A percentile compares a stretch with the other conserved stretches of the same genome.
phyloP scores from a whole-genome alignment of 805 yeast genomes.

The Hanseniaspora nectarophila region DNA sequence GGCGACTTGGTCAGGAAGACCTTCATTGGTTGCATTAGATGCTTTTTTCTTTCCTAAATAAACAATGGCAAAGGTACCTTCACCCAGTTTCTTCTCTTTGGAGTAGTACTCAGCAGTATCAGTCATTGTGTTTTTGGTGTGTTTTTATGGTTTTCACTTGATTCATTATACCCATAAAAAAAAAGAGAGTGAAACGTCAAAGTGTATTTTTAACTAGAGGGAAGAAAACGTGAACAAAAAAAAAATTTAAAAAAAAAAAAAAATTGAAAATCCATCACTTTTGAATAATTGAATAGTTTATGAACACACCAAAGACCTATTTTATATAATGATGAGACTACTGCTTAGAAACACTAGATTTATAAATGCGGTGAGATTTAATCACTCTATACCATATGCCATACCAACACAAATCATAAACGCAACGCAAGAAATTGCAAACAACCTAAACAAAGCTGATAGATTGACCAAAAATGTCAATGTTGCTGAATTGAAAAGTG shows the following conservation, averaged over 20 bases:
- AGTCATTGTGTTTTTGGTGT: background rate
- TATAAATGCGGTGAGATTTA: background rate
- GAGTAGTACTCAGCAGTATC: background rate
- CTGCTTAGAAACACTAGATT: background rate
- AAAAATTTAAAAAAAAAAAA: too few species aligned
- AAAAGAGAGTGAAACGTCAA: too few species aligned
- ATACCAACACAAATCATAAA: background rate
- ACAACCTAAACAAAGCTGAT: background rate
- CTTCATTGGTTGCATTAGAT: slow-evolving; percentile 27
- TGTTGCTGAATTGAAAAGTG: background rate
- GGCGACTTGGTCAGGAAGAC: slow-evolving; percentile 51
- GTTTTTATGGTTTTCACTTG: too few species aligned
- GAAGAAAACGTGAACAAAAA: background rate
- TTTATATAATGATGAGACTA: background rate
- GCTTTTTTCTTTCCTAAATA: slow-evolving; percentile 58
- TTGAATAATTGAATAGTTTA: too few species aligned
- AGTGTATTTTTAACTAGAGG: too few species aligned
- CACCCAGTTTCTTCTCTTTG: slow-evolving; percentile 80
- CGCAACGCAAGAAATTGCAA: background rate
- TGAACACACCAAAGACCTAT: too few species aligned
- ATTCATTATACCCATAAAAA: too few species aligned
- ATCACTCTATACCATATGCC: background rate
- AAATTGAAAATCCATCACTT: too few species aligned
- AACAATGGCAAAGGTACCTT: slow-evolving; percentile 97
- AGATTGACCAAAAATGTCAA: background rate